Conservation (phyloP, 805 yeast genomes). For the Wickerhamomyces sydowiorum region DNA sequence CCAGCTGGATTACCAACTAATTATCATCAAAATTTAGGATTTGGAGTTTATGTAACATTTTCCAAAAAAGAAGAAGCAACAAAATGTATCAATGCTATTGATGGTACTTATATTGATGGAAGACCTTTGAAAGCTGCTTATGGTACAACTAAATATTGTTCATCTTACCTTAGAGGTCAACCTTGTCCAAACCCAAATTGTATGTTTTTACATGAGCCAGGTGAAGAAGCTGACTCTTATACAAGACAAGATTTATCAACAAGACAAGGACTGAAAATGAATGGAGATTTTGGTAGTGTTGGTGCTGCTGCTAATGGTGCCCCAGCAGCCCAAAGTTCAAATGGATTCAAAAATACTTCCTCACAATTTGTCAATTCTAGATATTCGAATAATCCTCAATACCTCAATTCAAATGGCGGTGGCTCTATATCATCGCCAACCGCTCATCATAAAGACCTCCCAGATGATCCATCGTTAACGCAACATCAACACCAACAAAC, state of each 20-base stretch:
- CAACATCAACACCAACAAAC: background rate
- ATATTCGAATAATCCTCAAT: constrained; percentile 12
- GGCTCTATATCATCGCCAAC: background rate
- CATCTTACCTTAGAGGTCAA: constrained; percentile 91
- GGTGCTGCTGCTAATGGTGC: too few relatives aligned
- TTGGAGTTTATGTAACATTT: constrained; percentile 94
- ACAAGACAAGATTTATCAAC: constrained; percentile 84
- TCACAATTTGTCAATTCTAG: constrained; percentile 7
- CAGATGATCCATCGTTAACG: background rate
- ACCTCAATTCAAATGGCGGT: constrained; percentile 1
- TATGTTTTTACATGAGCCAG: constrained; percentile 98
- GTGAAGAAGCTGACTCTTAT: constrained; percentile 97
- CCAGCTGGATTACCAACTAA: constrained; percentile 17
- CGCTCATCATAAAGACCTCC: constrained; percentile 3
- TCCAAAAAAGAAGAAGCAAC: constrained; percentile 93
- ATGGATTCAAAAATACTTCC: constrained; percentile 14
- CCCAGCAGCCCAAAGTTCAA: background rate
- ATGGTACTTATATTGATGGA: constrained; percentile 92
- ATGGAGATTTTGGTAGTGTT: constrained; percentile 25
- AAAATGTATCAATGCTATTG: constrained; percentile 83
- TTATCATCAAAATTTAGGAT: constrained; percentile 54
- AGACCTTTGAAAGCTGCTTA: constrained; percentile 88
- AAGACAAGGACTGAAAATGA: constrained; percentile 59
- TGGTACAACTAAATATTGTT: constrained; percentile 97
- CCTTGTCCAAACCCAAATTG: constrained; percentile 98